These are phyloP conservation scores for Apiospora phragmitis DNA, from an alignment of 2,329 filamentous ascomycete species.

Conservation along the genomic window DNA sequence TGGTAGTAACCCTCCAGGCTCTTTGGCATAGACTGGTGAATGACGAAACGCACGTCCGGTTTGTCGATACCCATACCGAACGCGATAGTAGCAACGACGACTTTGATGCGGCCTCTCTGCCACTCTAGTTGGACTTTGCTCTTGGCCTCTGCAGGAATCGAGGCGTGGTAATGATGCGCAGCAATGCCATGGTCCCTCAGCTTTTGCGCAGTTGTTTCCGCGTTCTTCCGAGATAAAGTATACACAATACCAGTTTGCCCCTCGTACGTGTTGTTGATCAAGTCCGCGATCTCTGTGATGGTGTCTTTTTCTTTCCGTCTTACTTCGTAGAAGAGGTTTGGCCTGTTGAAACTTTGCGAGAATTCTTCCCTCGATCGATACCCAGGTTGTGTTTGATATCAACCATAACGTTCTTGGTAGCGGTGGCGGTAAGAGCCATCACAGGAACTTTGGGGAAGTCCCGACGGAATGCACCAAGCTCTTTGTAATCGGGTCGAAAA, in stretches of 20 bases:
- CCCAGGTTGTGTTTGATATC: conserved; percentile 92
- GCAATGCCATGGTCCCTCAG: conserved; percentile 65
- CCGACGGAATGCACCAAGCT: conserved; percentile 70
- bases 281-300: conserved; percentile 52
- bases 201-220: conserved; percentile 75
- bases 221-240: conserved; percentile 80
- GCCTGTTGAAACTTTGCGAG: conserved; percentile 94
- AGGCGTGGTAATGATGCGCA: conserved; percentile 85
- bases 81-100: conserved; percentile 96
- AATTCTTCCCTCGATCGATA: conserved; percentile 79
- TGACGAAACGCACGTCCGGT: conserved; percentile 91
- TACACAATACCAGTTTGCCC: conserved; percentile 89
- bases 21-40: conserved; percentile 91
- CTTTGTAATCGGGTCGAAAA: conserved; percentile 94
- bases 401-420: conserved; percentile 86
- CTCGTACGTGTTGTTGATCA: conserved; percentile 71
- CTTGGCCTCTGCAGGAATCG: conserved; percentile 69
- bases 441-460: conserved; percentile 80
- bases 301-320: conserved; percentile 65
- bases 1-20: conserved; percentile 98
- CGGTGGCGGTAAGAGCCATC: conserved; percentile 94
- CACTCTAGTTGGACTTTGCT: conserved; percentile 73
- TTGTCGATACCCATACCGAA: conserved; percentile 99
- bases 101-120: conserved; percentile 77
- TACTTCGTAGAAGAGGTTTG: conserved; percentile 90